Base-by-base conservation (phyloP, 1,284 basidiomycete species). In the Apiotrichum laibachii region DNA sequence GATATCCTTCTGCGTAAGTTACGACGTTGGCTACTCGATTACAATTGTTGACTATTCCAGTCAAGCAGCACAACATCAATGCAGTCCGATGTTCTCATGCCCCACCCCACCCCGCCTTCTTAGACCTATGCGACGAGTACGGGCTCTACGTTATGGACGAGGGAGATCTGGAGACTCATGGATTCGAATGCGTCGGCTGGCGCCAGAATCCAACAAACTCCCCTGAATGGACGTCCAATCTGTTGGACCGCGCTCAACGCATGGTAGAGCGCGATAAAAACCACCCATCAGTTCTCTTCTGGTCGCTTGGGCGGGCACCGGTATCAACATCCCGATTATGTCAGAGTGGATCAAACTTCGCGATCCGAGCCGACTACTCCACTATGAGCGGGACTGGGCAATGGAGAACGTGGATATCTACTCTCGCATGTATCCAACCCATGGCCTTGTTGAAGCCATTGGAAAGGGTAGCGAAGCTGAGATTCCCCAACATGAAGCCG, bases 251-350 rank as follows among this genome's bases (percentile, higher is more conserved):
- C 15, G 40, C 51, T 9, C 31, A 60, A 47, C 50, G 67, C 26
- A 61, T 61, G 49, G 56, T 67, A 2, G 62, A 67, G 57, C 62
- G 67, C 18, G 67, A 69, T 59, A 69, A 69, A 62, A 69, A 69
- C 51, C 66, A 67, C 51, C 57, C 66, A 1, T 60, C 60, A 5
- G 48, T 69, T 34, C 56, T 69, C 45, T 63, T 69, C 42, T 69
- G 67, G 66, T 61, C 60, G 5, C 57, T 69, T 6, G 67, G 54
- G 63, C 60, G 6, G 59, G 59, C 26, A 22, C 51, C 6, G 67
- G 67, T 2, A 13, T 18, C 19, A 69, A 69, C 50, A 61, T 61
- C n/a, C 62, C 57, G 6, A 53, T 53, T 54, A 69, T 69, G 67
- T 53, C 64, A 10, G 50, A 55, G 15, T 65, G 56, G 54, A 44